Conservation (phyloP, 78 protist species). For the Blattamonas nauphoetae region DNA sequence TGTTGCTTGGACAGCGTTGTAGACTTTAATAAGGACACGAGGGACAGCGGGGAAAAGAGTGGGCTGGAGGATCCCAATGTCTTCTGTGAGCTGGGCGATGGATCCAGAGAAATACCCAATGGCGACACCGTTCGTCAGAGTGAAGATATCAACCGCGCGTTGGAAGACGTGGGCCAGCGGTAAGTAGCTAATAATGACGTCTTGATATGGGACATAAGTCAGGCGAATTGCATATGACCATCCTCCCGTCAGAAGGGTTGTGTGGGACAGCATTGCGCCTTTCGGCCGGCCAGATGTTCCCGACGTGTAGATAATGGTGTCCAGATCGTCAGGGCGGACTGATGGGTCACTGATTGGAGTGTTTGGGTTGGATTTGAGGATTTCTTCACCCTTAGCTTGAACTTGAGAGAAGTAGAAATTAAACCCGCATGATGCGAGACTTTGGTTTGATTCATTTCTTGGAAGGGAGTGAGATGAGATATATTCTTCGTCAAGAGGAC, state of each 20-base stretch:
- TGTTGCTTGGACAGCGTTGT: background rate
- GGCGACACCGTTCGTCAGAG: background rate
- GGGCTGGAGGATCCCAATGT: background rate
- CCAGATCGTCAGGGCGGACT: background rate
- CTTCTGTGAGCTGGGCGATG: background rate
- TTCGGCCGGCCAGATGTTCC: conserved; percentile 31
- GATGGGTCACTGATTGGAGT: background rate
- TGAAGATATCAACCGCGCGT: conserved; percentile 1
- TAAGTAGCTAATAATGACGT: conserved; percentile 4
- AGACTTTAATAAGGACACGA: background rate
- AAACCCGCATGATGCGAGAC: background rate
- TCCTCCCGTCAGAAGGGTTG: background rate
- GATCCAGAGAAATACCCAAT: background rate
- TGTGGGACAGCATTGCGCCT: conserved; percentile 11
- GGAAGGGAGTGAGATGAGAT: background rate
- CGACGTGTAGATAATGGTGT: conserved; percentile 21
- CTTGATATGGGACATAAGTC: background rate
- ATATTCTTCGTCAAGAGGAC: background rate
- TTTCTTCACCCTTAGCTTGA: background rate
- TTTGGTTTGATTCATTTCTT: background rate
- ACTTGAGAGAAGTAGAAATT: background rate
- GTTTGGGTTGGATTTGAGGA: background rate
- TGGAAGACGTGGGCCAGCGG: conserved; percentile 34
- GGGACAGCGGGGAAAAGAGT: conserved; percentile 23
- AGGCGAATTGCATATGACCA: background rate